Base-by-base conservation (phyloP, 306 rosid species). In the Cercis canadensis region DNA sequence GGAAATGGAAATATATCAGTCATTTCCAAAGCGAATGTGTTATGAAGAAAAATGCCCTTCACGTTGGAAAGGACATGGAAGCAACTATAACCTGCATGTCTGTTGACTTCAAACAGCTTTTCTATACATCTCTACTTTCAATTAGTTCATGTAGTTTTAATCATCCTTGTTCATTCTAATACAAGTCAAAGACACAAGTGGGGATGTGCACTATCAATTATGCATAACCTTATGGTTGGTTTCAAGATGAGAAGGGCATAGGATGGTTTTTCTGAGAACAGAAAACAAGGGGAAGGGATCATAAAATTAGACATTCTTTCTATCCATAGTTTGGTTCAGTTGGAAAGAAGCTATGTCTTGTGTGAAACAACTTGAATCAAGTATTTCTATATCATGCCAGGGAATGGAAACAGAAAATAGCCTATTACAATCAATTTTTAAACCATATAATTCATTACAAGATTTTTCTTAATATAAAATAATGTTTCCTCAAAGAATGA, bases 41-140 rank as follows among this genome's bases (percentile, higher is more conserved):
- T n/a, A 45, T 4, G 21, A 61, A 59, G 12, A 57, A 24, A 7
- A 3, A 16, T 12, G 33, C 24, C 45, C 54, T 7, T 11, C 18
- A 41, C 29, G 54, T n/a, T 40, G 16, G 8, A 24, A 55, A 29
- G 39, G 11, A 33, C 21, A 62, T 33, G 55, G 29, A 39, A 24
- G 29, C 29, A 51, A 37, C 18, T 3, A 36, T 10, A 49, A 36
- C 18, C 43, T 47, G 32, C 47, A 47, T 33, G 21, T 34, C 19
- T 14, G 40, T 37, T 52, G 46, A 37, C 31, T 60, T 50, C 15
- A 72, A 72, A 71, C 11, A 14, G 31, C 0, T 43, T 44, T 36
- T 9, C 29, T 24, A 24, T 55, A 31, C 19, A 47, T 51, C 8
- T 16, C 45, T 21, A 44, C 21, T 6, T 46, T 18, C 8, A 21